A percentile compares a stretch with the other conserved stretches of the same genome.
phyloP scores from a whole-genome alignment of 1,284 basidiomycete genomes.

The Mrakiaceae sp. region DNA sequence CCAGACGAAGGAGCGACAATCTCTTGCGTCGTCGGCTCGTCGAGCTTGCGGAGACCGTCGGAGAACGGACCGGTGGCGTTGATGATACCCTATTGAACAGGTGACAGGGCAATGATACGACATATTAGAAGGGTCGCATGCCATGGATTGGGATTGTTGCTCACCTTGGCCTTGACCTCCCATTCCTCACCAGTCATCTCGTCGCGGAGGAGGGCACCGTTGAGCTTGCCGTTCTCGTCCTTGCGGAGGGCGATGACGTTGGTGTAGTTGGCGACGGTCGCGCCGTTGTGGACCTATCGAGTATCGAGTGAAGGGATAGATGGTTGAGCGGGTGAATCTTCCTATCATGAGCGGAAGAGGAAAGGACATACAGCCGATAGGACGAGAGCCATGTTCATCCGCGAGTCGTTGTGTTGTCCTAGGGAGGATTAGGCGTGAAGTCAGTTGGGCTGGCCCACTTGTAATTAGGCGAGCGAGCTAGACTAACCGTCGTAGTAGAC shows the following conservation, averaged over 20 bases:
- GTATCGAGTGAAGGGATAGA: background rate
- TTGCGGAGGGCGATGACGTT: slow-evolving; percentile 76
- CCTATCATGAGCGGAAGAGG: too few species aligned
- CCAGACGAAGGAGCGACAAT: slow-evolving; percentile 90
- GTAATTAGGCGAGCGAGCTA: background rate
- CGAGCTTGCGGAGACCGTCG: slow-evolving; percentile 75
- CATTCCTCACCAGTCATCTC: slow-evolving; percentile 72
- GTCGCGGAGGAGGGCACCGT: slow-evolving; percentile 71
- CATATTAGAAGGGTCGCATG: background rate
- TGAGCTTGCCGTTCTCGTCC: slow-evolving; percentile 30
- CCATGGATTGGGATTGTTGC: slow-evolving; percentile 9
- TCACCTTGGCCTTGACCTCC: slow-evolving; percentile 68
- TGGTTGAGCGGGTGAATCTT: background rate
- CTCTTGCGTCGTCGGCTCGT: slow-evolving; percentile 66
- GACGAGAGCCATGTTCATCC: slow-evolving; percentile 92
- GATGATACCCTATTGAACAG: slow-evolving; percentile 58
- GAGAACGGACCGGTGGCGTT: slow-evolving; percentile 95
- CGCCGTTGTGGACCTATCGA: slow-evolving; percentile 63
- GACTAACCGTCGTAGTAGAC: slow-evolving; percentile 87
- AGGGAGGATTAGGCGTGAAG: background rate
- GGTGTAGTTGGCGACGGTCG: slow-evolving; percentile 78
- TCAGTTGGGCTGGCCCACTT: too few species aligned
- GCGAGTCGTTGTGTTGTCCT: slow-evolving; percentile 96
- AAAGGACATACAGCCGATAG: slow-evolving; percentile 58
- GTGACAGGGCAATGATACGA: background rate